These are phyloP conservation scores for Podaxis mareebaensis DNA, from an alignment of 768 basidiomycete species.

Conservation along the genomic window DNA sequence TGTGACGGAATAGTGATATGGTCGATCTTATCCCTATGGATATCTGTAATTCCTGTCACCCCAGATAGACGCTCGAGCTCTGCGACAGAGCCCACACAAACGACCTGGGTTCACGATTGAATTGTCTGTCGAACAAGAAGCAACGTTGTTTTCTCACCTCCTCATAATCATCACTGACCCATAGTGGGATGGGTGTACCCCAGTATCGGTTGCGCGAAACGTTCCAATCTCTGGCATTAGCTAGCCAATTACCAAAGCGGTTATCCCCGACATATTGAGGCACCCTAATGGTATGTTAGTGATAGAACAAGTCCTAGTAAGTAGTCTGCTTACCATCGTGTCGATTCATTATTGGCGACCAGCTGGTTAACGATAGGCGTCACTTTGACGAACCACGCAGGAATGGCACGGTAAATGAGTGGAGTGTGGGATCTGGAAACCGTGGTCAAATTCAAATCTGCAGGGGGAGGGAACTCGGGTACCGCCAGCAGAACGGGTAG, in stretches of 20 bases:
- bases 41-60: constrained; percentile 77
- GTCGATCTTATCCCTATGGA: constrained; percentile 95
- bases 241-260: constrained; percentile 96
- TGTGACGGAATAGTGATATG: constrained; percentile 94
- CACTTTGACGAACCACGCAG: constrained; percentile 94
- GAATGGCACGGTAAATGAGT: constrained; percentile 93
- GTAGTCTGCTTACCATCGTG: constrained; percentile 68
- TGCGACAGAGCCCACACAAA: constrained; percentile 85
- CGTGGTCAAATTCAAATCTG: not conserved
- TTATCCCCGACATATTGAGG: constrained; percentile 88
- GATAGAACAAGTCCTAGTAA: not conserved
- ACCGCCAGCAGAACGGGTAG: constrained; percentile 99
- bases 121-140: not conserved
- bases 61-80: constrained; percentile 89
- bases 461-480: constrained; percentile 12
- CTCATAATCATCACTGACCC: constrained; percentile 90
- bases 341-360: constrained; percentile 86
- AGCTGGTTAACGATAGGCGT: constrained; percentile 83
- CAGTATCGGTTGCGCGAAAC: constrained; percentile 98
- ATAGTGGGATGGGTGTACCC: constrained; percentile 97
- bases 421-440: constrained; percentile 83
- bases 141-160: constrained; percentile 53
- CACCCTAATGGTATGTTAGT: constrained; percentile 60
- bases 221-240: constrained; percentile 99
- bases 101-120: constrained; percentile 46